Conservation (phyloP, 306 rosid species). For the Vicia villosa region DNA sequence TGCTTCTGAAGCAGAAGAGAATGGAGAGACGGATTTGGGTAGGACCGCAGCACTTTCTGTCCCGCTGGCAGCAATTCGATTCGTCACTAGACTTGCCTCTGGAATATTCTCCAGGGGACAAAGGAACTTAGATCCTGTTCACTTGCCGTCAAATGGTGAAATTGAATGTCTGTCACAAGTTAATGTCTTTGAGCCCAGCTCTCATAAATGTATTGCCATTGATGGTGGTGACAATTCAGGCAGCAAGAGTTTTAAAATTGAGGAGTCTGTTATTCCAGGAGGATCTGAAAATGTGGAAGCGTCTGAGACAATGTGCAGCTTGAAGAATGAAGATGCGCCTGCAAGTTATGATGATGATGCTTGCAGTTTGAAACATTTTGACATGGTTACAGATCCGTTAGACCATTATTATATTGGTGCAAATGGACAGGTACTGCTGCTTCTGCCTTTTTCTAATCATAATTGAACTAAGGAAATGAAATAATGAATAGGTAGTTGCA, state of each 20-base stretch:
- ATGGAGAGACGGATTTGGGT: constrained; percentile 57
- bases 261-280: constrained; percentile 47
- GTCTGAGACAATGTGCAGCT: constrained; percentile 46
- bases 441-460: constrained; percentile 21
- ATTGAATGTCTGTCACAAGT: constrained; percentile 48
- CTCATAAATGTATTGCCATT: constrained; percentile 45
- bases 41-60: constrained; percentile 78
- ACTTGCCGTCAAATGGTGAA: constrained; percentile 52
- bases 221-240: constrained; percentile 42
- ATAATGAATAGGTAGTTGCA: constrained; percentile 22
- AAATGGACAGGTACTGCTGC: constrained; percentile 72
- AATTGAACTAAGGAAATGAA: constrained; percentile 26
- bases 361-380: constrained; percentile 81
- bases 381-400: constrained; percentile 75
- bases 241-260: constrained; percentile 43
- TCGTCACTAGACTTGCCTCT: constrained; percentile 79
- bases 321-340: constrained; percentile 53
- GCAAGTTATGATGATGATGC: constrained; percentile 49
- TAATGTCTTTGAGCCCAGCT: constrained; percentile 52
- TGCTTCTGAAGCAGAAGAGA: constrained; percentile 68
- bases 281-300: constrained; percentile 49
- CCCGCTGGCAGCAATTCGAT: constrained; percentile 88
- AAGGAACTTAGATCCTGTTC: constrained; percentile 53
- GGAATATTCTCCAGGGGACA: constrained; percentile 92
- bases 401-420: constrained; percentile 88